Conservation (phyloP, 768 basidiomycete genomes). For the Pleurotus salmoneostramineus region DNA sequence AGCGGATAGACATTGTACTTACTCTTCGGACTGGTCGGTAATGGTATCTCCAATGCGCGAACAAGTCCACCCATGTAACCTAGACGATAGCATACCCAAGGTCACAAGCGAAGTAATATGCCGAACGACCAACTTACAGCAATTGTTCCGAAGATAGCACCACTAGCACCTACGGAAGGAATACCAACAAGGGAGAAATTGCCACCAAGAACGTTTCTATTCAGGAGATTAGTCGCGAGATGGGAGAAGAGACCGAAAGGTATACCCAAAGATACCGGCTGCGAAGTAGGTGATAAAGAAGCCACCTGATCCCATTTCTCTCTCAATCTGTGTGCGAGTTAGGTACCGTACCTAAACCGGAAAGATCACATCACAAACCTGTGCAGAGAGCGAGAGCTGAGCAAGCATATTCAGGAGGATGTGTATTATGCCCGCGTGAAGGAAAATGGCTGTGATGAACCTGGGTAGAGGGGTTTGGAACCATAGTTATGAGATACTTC, state of each 20-base stretch:
- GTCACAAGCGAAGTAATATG: background rate
- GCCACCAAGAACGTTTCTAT: conserved; percentile 82
- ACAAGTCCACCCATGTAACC: conserved; percentile 85
- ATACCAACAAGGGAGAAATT: conserved; percentile 89
- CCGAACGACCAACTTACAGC: conserved; percentile 42
- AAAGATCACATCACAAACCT: conserved; percentile 36
- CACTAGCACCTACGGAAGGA: conserved; percentile 89
- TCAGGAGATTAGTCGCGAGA: background rate
- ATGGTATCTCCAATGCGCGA: conserved; percentile 90
- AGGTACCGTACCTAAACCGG: background rate
- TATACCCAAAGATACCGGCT: conserved; percentile 88
- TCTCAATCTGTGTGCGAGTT: conserved; percentile 57
- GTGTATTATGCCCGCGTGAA: conserved; percentile 97
- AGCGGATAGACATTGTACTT: background rate
- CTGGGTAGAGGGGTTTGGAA: conserved; percentile 28
- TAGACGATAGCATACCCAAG: conserved; percentile 12
- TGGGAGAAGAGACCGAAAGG: background rate
- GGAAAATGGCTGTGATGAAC: conserved; percentile 85
- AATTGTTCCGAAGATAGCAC: conserved; percentile 87
- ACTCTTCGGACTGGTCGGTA: conserved; percentile 77
- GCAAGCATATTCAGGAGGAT: conserved; percentile 87
- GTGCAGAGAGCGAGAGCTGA: conserved; percentile 74
- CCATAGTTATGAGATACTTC: background rate
- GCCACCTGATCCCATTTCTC: conserved; percentile 85
- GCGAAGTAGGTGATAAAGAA: conserved; percentile 87